Evolutionary conservation across 352 stramenopile genomes (phyloP).

Genomic region (Phytopythium montanum): DNA sequence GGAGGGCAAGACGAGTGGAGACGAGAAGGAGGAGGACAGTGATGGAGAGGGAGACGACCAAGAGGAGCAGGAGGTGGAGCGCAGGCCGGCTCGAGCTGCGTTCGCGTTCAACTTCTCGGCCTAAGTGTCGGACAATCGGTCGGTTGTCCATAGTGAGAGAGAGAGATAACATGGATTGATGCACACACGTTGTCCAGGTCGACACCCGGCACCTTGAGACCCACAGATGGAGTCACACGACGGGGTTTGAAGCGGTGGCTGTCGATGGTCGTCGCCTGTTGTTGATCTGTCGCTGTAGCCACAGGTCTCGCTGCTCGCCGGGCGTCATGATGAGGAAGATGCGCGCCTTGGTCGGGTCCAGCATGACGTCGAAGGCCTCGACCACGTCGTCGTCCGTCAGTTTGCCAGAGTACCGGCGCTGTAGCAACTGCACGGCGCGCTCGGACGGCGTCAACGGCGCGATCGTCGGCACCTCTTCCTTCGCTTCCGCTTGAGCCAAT

Average conservation of each 20-base stretch:
- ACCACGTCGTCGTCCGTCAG: constrained; percentile 14
- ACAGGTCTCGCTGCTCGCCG: constrained; percentile 16
- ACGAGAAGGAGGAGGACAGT: not conserved
- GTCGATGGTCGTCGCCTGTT: not conserved
- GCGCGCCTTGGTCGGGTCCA: constrained; percentile 12
- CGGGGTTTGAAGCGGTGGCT: not conserved
- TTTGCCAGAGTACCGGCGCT: constrained; percentile 10
- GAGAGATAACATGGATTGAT: not conserved
- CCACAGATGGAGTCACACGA: not conserved
- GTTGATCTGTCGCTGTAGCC: constrained; percentile 12
- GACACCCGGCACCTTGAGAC: too few relatives aligned
- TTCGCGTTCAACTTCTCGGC: constrained; percentile 46
- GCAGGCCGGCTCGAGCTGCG: constrained; percentile 11
- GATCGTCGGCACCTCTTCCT: constrained; percentile 1
- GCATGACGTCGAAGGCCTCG: constrained; percentile 20
- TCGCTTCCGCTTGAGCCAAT: too few relatives aligned
- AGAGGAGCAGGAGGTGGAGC: constrained; percentile 9
- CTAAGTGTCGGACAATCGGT: constrained; percentile 8
- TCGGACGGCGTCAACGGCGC: constrained; percentile 13
- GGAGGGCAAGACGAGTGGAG: constrained; percentile 13
- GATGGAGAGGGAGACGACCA: constrained; percentile 22
- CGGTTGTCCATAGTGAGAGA: too few relatives aligned
- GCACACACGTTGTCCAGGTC: not conserved
- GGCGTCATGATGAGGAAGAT: constrained; percentile 19
- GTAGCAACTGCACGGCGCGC: constrained; percentile 16